Evolutionary conservation across 768 basidiomycete genomes (phyloP).

Genomic region (Podaxis sp.): DNA sequence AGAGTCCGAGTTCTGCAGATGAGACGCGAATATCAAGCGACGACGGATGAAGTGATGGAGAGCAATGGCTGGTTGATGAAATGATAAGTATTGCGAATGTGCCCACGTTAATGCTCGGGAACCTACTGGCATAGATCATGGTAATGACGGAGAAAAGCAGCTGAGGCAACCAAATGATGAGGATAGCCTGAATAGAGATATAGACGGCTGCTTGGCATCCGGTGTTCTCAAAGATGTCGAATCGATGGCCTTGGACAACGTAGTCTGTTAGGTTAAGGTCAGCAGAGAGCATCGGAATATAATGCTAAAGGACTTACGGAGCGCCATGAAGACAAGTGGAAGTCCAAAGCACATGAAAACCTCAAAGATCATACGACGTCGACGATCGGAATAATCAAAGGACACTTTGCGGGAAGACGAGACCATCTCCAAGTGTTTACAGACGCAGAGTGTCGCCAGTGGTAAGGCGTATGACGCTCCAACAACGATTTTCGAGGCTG

Average conservation of each 20-base stretch:
- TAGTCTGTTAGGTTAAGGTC: constrained; percentile 36
- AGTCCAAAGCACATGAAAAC: constrained; percentile 34
- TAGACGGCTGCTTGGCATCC: constrained; percentile 43
- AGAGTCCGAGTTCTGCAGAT: neutral
- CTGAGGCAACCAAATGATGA: constrained; percentile 34
- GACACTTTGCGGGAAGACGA: constrained; percentile 36
- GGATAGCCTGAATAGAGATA: constrained; percentile 29
- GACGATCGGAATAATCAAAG: constrained; percentile 22
- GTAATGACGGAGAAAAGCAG: constrained; percentile 32
- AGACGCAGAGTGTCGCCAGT: constrained; percentile 29
- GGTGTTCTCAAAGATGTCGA: constrained; percentile 46
- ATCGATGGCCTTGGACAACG: constrained; percentile 50
- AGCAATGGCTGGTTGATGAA: constrained; percentile 24
- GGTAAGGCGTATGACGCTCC: neutral
- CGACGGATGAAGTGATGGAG: neutral
- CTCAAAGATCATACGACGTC: constrained; percentile 32
- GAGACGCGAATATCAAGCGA: neutral
- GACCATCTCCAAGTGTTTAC: constrained; percentile 31
- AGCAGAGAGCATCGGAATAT: too few relatives aligned
- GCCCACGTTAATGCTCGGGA: neutral
- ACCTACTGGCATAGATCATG: constrained; percentile 39
- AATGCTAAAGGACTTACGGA: too few relatives aligned
- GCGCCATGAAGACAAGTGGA: constrained; percentile 41
- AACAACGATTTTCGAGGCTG: constrained; percentile 21
- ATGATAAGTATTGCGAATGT: too few relatives aligned